phyloP scores from a whole-genome alignment of 148 eudicot genomes.

The Agrostemma githago region DNA sequence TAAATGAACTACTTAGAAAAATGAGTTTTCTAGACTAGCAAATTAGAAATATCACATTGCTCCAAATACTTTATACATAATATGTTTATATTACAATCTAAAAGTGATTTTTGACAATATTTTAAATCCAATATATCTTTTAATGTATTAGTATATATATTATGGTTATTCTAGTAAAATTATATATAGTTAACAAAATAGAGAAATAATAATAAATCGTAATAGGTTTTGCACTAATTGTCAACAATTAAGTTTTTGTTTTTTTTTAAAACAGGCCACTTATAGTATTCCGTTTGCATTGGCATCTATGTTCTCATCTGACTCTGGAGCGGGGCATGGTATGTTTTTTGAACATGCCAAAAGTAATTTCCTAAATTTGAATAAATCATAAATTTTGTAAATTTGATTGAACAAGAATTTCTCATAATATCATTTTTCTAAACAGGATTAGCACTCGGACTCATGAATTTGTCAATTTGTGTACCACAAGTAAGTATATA shows the following conservation, averaged over 20 bases:
- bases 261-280: constrained; percentile 43
- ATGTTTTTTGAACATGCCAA: not conserved
- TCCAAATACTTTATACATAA: not conserved
- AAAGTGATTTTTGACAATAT: too few species aligned
- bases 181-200: too few species aligned
- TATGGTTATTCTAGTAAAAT: too few species aligned
- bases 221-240: too few species aligned
- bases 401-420: constrained; percentile 37
- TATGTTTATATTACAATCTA: too few species aligned
- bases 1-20: too few species aligned
- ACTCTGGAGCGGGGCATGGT: constrained; percentile 87
- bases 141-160: too few species aligned
- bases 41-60: too few species aligned
- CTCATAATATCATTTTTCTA: constrained; percentile 3
- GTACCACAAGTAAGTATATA: constrained; percentile 63
- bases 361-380: not conserved
- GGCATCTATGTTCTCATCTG: constrained; percentile 29
- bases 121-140: too few species aligned
- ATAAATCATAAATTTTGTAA: not conserved
- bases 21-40: too few species aligned
- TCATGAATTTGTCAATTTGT: constrained; percentile 82
- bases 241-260: not conserved
- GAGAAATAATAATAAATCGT: too few species aligned
- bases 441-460: constrained; percentile 31
- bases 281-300: constrained; percentile 60